Base-by-base conservation (phyloP, 306 rosid genomes). In the Argentina anserina region DNA sequence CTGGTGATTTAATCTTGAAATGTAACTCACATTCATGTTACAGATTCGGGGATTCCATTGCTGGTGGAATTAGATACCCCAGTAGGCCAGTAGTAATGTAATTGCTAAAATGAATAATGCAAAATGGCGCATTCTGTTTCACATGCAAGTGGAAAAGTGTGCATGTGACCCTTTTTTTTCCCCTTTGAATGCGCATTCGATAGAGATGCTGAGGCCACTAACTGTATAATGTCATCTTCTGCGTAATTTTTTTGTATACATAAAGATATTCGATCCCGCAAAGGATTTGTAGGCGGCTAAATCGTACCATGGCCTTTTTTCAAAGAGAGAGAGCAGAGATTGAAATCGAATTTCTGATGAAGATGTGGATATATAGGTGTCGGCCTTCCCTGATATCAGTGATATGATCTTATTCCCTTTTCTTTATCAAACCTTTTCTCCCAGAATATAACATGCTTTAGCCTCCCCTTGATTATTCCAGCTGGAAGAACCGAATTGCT, bases 131-230 rank as follows among this genome's bases (percentile, higher is more conserved):
- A 11, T 69, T 49, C 33, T 69, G 66, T 61, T 66, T 74, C 69
- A 21, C 15, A 55, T n/a, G 74, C 68, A 46, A 71, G 67, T 76
- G 79, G 74, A 81, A 69, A 67, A 55, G 61, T 25, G 15, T 18
- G 20, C 2, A 17, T 28, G 31, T 14, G 47, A 37, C 67, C 40
- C n/a, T 14, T 14, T 23, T 14, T 4, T 20, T 34, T 62, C n/a
- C 40, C 49, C 42, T 52, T 34, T 14, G 59, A 13, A 5, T 15
- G 61, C 70, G 66, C 21, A 43, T 63, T 74, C 9, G 53, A 74
- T 66, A 60, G 67, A 67, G 80, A 80, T 84, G 61, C 82, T 53
- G 36, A 66, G 72, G 37, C 76, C 52, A 46, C 74, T 74, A 42
- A n/a, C 3, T 23, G 39, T 43, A 23, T 58, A 18, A 42, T 76